These are phyloP conservation scores for Raddia distichophylla DNA, from an alignment of 176 grass and related monocot genomes.

Conservation along the genomic window DNA sequence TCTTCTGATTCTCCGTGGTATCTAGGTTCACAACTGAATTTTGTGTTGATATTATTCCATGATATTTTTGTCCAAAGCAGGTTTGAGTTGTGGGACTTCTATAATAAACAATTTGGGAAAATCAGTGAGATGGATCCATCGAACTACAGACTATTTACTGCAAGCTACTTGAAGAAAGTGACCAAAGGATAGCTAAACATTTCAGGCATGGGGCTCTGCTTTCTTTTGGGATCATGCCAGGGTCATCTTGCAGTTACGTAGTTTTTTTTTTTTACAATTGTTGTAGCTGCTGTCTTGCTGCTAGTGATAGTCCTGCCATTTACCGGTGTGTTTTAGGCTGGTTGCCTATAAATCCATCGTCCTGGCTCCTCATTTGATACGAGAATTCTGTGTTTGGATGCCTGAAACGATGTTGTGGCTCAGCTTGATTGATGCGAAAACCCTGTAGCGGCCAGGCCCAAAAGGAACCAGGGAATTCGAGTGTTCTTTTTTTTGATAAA, in stretches of 20 bases:
- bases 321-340: too few relatives aligned
- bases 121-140: conserved; percentile 62
- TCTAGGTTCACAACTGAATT: neutral
- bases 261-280: neutral
- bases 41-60: conserved; percentile 10
- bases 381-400: too few relatives aligned
- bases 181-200: conserved; percentile 17
- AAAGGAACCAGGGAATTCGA: too few relatives aligned
- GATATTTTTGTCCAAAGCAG: conserved; percentile 37
- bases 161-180: conserved; percentile 60
- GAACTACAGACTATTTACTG: conserved; percentile 65
- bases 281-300: neutral
- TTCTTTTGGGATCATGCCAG: conserved; percentile 1
- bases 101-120: conserved; percentile 68
- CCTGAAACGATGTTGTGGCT: too few relatives aligned
- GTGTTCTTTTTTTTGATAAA: too few relatives aligned
- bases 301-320: conserved; percentile 13
- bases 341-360: too few relatives aligned
- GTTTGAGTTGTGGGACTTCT: conserved; percentile 80
- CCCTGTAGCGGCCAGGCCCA: too few relatives aligned
- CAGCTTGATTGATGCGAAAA: too few relatives aligned
- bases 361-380: too few relatives aligned
- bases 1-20: conserved; percentile 25
- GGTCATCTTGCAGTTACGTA: neutral
- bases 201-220: neutral